Base-by-base conservation (phyloP, 768 basidiomycete species). In the Auricularia sp. region DNA sequence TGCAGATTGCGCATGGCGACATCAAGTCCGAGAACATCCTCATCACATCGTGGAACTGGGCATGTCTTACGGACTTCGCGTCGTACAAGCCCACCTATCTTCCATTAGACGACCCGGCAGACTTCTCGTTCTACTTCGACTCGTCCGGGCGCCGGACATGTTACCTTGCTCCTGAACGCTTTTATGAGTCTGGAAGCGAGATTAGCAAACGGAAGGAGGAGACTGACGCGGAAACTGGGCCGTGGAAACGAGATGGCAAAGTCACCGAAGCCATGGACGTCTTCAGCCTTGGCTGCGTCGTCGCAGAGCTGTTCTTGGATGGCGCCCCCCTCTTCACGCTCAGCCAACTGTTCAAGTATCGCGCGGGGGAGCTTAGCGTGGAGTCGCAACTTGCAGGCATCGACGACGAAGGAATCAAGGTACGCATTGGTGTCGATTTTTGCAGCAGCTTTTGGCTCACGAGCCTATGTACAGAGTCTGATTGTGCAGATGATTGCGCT, bases 51-150 rank as follows among this genome's bases (percentile, higher is more conserved):
- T 95, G 93, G 82, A 95, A 98, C 71, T 93, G 92, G 87, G 83
- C 97, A 11, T 94, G 94, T 71, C 80, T 99, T 62, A 91, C 95
- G 51, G 97, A 98, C 77, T 98, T 98, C 73, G 92, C 95, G 0
- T 83, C 87, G 0, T 95, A 92, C 83, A 99, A 99, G 73, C 97
- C 95, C 0, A 95, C 94, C 2, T 92, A 86, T 74, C 84, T 99
- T 11, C 97, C 97, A 0, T 82, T 98, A 54, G 94, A 99, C 71
- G 95, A 98, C 72, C 97, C 97, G 3, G 86, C 95, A 7, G 94
- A 96, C 76, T 99, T 98, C 75, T 95, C 94, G 3, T 97, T 94
- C 79, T 99, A 88, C 81, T 98, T 95, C 75, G 97, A 99, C 75
- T 94, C 93, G 3, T 94, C 92, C 13, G 92, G 93, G 1, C 81